Evolutionary conservation across 2,329 filamentous ascomycete species (phyloP), one percentile per base, ranked within the genome.

Genomic region (Fusarium liriodendri): DNA sequence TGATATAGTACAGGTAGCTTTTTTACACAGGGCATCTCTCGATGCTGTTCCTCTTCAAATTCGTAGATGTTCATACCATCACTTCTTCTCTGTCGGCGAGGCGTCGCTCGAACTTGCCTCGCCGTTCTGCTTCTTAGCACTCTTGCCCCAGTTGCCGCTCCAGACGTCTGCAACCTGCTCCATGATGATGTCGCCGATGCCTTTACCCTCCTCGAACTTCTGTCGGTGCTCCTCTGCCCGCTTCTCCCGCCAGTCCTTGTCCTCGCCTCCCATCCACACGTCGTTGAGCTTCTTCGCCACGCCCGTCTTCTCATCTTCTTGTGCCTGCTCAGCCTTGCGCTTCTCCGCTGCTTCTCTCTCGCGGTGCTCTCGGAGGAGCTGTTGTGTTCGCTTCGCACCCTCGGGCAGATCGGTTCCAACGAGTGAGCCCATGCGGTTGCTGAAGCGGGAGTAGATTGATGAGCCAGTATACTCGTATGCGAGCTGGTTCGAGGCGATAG

Each of bases 191-290:
- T 87, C 88, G 70, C 86, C 86, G 77, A 89, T 85, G 4, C 89
- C 88, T 76, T 87, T 88, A 6, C 89, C 89, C 70, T 89, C 86
- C 61, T 87, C 84, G 42, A 91, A 79, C 66, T 87, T 88, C 80
- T 86, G 86, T 69, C 83, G 83, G 76, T 90, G 88, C 79, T 86
- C 84, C 77, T 84, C 84, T 5, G 85, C 82, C 70, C 89, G 83
- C 84, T 87, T 86, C 81, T 85, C 80, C 78, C 85, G 83, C 89
- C 89, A 90, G 72, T 87, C 84, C 52, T 86, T 84, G n/a, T 80
- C 80, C 79, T 90, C 89, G 40, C 84, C 85, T 37, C 89, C 90
- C 86, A 90, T 88, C 90, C 89, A 91, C 18, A 91, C 79, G 72
- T 84, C 84, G 71, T 86, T 82, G 64, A 89, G 79, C 58, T 81